phyloP scores from a whole-genome alignment of 2,329 filamentous ascomycete genomes.

The Diplodia seriata region DNA sequence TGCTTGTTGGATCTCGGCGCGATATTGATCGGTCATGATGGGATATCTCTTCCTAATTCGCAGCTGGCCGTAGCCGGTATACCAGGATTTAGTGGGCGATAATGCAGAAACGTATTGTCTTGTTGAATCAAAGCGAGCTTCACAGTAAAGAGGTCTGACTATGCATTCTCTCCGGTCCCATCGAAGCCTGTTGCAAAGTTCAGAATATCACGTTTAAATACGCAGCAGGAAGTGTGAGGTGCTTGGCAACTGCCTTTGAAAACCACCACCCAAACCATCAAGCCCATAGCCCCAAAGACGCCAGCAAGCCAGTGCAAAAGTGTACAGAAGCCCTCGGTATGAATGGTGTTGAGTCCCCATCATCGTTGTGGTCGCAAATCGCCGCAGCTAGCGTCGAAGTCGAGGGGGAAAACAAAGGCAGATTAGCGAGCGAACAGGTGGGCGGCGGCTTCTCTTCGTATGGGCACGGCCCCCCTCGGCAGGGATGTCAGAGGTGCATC shows the following conservation, averaged over 20 bases:
- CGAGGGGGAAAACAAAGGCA: neutral
- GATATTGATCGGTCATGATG: neutral
- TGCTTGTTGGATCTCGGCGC: constrained; percentile 3
- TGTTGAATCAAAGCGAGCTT: too few species aligned
- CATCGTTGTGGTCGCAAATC: neutral
- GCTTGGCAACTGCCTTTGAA: neutral
- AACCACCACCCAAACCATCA: neutral
- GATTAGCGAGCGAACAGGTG: constrained; percentile 5
- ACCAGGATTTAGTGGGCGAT: too few species aligned
- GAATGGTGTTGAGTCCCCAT: neutral
- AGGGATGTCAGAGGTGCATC: too few species aligned
- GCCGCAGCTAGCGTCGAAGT: neutral
- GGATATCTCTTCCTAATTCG: too few species aligned
- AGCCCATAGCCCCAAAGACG: neutral
- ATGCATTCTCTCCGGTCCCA: too few species aligned
- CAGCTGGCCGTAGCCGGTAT: neutral
- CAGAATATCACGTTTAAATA: neutral
- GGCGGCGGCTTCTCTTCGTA: neutral
- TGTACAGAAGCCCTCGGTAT: neutral
- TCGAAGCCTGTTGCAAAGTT: neutral
- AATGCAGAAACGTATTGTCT: too few species aligned
- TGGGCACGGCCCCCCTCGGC: neutral
- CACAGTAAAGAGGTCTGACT: too few species aligned
- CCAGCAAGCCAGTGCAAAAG: neutral
- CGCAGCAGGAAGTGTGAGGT: neutral